phyloP scores from a whole-genome alignment of 176 grass and related monocot species.

The Triticum turgidum region DNA sequence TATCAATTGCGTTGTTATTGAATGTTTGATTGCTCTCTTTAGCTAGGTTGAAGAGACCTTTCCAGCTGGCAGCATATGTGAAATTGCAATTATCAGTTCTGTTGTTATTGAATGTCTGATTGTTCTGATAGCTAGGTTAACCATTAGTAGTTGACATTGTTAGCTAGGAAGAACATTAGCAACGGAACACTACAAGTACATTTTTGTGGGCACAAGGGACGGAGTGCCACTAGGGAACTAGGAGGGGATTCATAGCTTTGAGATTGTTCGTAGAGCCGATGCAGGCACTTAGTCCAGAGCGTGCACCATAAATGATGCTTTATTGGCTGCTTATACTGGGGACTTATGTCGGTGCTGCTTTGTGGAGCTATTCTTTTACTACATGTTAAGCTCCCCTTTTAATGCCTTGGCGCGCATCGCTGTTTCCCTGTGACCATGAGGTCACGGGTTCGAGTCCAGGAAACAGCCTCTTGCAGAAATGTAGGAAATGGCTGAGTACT shows the following conservation, averaged over 20 bases:
- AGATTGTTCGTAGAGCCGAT: background rate
- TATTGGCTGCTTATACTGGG: background rate
- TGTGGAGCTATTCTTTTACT: background rate
- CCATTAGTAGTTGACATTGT: background rate
- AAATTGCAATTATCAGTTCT: background rate
- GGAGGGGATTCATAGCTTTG: background rate
- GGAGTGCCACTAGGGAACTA: background rate
- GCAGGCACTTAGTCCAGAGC: background rate
- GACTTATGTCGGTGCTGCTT: background rate
- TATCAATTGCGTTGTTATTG: background rate
- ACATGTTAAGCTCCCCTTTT: background rate
- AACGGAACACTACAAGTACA: background rate
- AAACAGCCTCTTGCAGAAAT: too few relatives aligned
- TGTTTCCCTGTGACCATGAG: too few relatives aligned
- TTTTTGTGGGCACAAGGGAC: background rate
- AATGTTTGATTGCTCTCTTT: too few relatives aligned
- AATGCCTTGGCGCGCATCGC: background rate
- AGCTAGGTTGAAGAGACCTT: background rate
- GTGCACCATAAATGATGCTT: background rate
- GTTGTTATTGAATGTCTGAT: background rate
- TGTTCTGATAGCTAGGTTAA: background rate
- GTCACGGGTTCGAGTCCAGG: too few relatives aligned
- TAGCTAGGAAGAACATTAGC: background rate
- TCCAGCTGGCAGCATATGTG: background rate
- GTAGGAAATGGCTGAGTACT: too few relatives aligned